Conservation (phyloP, 768 basidiomycete genomes). For the Leucocoprinus birnbaumii region DNA sequence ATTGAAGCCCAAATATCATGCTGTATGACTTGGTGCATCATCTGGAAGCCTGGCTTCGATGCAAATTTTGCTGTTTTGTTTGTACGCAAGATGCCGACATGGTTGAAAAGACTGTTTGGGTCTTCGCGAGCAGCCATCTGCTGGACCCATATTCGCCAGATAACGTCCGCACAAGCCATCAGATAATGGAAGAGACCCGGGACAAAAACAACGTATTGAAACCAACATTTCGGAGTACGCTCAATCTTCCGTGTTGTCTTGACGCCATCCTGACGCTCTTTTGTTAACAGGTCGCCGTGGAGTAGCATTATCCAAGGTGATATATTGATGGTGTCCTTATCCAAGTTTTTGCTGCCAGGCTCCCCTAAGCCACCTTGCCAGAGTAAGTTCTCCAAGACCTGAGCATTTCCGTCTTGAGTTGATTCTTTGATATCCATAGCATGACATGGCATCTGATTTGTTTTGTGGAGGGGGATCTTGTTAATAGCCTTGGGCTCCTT, state of each 20-base stretch:
- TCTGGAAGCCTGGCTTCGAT: constrained; percentile 22
- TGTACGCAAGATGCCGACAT: constrained; percentile 12
- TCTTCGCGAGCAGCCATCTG: constrained; percentile 3
- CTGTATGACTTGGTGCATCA: constrained; percentile 25
- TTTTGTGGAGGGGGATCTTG: too few species aligned
- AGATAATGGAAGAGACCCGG: constrained; percentile 16
- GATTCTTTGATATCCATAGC: too few species aligned
- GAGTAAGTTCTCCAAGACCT: not conserved
- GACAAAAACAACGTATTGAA: constrained; percentile 11
- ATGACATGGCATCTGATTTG: too few species aligned
- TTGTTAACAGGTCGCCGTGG: constrained; percentile 3
- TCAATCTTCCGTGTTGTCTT: not conserved
- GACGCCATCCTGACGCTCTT: not conserved
- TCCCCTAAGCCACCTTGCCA: constrained; percentile 1
- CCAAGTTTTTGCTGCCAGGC: not conserved
- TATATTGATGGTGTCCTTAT: not conserved
- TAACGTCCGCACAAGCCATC: constrained; percentile 15
- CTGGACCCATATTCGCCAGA: constrained; percentile 12
- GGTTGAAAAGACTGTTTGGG: not conserved
- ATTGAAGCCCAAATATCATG: constrained; percentile 16
- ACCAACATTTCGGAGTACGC: not conserved
- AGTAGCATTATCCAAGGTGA: not conserved
- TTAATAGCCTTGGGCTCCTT: too few species aligned
- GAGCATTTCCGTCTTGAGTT: too few species aligned
- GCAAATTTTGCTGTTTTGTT: constrained; percentile 22